These are phyloP conservation scores for Naganishia onofrii DNA, from an alignment of 768 basidiomycete genomes.

Conservation along the genomic window DNA sequence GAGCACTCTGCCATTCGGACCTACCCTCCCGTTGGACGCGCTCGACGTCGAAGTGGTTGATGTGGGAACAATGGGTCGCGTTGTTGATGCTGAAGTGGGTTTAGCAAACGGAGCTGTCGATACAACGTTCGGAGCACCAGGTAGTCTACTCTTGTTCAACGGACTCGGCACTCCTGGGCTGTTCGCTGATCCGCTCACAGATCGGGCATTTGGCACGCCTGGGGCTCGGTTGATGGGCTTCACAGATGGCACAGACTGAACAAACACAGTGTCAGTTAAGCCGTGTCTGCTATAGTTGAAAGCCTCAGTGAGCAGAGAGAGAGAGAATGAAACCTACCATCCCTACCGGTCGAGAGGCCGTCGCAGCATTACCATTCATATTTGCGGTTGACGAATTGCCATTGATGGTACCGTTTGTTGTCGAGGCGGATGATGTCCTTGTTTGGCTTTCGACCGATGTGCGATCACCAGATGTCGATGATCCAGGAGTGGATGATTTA, in stretches of 20 bases:
- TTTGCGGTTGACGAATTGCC: constrained; percentile 1
- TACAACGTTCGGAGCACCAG: neutral
- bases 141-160: constrained; percentile 11
- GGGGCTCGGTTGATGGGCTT: constrained; percentile 14
- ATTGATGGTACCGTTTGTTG: neutral
- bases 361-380: constrained; percentile 10
- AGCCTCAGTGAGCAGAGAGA: neutral
- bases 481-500: neutral
- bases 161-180: constrained; percentile 16
- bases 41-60: constrained; percentile 7
- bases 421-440: neutral
- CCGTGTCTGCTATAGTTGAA: neutral
- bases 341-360: neutral
- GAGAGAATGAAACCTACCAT: neutral
- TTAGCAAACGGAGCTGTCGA: neutral
- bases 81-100: constrained; percentile 9
- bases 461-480: neutral
- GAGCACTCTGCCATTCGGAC: constrained; percentile 4
- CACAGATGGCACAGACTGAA: neutral
- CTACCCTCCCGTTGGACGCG: constrained; percentile 1
- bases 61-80: constrained; percentile 18
- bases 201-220: neutral
- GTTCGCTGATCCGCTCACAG: neutral
- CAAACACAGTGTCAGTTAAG: neutral
- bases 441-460: neutral